phyloP scores from a whole-genome alignment of 306 rosid genomes.

The Sophora flavescens region DNA sequence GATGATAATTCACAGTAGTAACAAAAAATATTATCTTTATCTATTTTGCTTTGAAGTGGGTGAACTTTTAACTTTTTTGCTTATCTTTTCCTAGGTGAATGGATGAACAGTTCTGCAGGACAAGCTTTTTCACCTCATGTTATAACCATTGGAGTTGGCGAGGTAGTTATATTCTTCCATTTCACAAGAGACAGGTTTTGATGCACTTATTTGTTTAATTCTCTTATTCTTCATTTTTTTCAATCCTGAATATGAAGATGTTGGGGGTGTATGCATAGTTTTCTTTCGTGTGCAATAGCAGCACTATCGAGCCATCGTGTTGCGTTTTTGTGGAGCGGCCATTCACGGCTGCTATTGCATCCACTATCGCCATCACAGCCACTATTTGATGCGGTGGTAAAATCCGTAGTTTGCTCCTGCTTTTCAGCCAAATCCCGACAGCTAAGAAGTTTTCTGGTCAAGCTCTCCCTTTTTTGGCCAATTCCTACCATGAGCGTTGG shows the following conservation, averaged over 20 bases:
- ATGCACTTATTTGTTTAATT: slow-evolving; percentile 15
- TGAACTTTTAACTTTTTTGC: slow-evolving; percentile 20
- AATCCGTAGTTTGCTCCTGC: too few relatives aligned
- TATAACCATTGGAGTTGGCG: slow-evolving; percentile 76
- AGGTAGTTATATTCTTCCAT: slow-evolving; percentile 61
- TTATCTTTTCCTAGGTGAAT: slow-evolving; percentile 71
- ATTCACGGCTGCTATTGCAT: too few relatives aligned
- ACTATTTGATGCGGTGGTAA: too few relatives aligned
- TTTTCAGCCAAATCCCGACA: too few relatives aligned
- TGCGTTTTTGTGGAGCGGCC: too few relatives aligned
- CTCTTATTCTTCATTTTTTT: not conserved
- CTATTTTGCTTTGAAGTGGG: slow-evolving; percentile 30
- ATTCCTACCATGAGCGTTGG: too few relatives aligned
- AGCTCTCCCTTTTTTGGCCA: too few relatives aligned
- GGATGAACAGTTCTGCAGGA: slow-evolving; percentile 99
- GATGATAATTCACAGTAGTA: slow-evolving; percentile 16
- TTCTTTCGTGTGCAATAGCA: too few relatives aligned
- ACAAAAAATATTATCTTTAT: not conserved
- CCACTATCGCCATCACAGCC: too few relatives aligned
- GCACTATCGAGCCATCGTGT: too few relatives aligned
- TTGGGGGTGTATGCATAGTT: not conserved
- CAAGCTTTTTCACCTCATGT: slow-evolving; percentile 95
- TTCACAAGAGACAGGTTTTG: slow-evolving; percentile 15
- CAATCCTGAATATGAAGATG: slow-evolving; percentile 8
- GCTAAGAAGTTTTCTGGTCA: too few relatives aligned